Base-by-base conservation (phyloP, 164 flowering plant species). In the Magnolia kwangsiensis region DNA sequence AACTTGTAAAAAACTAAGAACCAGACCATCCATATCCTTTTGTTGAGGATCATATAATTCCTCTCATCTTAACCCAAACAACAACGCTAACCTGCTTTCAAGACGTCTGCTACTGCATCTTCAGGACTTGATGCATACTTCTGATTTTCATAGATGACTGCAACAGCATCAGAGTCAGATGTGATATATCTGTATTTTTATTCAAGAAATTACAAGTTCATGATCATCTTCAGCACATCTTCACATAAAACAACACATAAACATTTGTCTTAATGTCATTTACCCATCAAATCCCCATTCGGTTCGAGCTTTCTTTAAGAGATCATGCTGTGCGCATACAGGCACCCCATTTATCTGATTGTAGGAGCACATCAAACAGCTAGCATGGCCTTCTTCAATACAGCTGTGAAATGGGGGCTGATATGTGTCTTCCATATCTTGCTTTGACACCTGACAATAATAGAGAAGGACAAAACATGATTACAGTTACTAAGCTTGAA, bases 151-250 rank as follows among this genome's bases (percentile, higher is more conserved):
- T 77, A 85, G 21, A 96, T 83, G 5, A 92, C 90, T n/a, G 95
- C 96, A 76, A 96, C 97, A 11, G 99, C 99, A 86, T 92, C 98
- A 86, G 98, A 96, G 76, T 96, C 99, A 2, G 99, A 92, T 72
- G 96, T 84, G 63, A 96, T 88, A 76, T 96, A 96, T 78, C 99
- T 96, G 91, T 78, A 73, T 19, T 71, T 59, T 24, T 63, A 67
- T 71, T 74, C 49, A 49, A 51, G 66, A 45, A 31, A 61, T 55
- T n/a, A 16, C 29, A 51, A 8, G 71, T 37, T 13, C 45, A 55
- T 55, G 67, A 67, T 45, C 20, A 14, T 31, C 19, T 14, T 69
- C 2, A 69, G n/a, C 7, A 3, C 20, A 69, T 7, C 4, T 7
- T 29, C 19, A 45, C 27, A n/a, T 69, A n/a, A 69, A 18, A 63